Percentiles rank a stretch among this genome's conserved stretches.
These are phyloP conservation scores for Conticribra weissflogii DNA, from an alignment of 108 stramenopile species.

Conservation along the genomic window DNA sequence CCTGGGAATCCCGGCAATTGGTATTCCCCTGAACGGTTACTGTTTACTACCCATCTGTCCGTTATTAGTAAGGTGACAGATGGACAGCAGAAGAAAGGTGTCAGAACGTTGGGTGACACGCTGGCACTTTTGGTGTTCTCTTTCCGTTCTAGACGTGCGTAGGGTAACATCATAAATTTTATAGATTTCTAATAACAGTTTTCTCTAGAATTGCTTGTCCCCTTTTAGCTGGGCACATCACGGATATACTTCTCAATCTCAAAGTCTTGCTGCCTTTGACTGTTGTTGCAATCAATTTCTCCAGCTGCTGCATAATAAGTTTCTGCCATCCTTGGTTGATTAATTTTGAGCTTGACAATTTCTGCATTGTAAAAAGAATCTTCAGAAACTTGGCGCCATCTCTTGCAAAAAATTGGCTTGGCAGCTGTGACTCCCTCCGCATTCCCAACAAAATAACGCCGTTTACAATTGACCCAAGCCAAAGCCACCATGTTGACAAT, in stretches of 20 bases:
- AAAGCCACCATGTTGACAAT: slow-evolving; percentile 2
- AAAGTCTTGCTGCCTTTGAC: slow-evolving; percentile 3
- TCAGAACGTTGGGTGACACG: too few species aligned
- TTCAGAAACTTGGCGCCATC: not conserved
- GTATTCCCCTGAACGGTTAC: too few species aligned
- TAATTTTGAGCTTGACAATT: not conserved
- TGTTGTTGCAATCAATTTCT: not conserved
- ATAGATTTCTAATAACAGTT: too few species aligned
- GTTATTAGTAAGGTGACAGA: too few species aligned
- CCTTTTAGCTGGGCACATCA: too few species aligned
- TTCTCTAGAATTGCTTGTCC: too few species aligned
- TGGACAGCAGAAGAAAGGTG: too few species aligned
- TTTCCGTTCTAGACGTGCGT: too few species aligned
- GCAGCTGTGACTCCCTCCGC: not conserved
- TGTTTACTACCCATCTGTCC: too few species aligned
- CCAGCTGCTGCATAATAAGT: not conserved
- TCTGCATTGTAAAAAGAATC: not conserved
- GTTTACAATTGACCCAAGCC: not conserved
- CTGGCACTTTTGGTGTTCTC: too few species aligned
- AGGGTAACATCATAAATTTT: too few species aligned
- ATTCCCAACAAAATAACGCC: slow-evolving; percentile 4
- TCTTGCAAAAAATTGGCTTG: not conserved
- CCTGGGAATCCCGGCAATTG: too few species aligned
- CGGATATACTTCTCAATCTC: slow-evolving; percentile 3
- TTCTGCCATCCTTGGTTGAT: not conserved